Evolutionary conservation across 2,329 filamentous ascomycete genomes (phyloP).

Genomic region (Beauveria brongniartii): DNA sequence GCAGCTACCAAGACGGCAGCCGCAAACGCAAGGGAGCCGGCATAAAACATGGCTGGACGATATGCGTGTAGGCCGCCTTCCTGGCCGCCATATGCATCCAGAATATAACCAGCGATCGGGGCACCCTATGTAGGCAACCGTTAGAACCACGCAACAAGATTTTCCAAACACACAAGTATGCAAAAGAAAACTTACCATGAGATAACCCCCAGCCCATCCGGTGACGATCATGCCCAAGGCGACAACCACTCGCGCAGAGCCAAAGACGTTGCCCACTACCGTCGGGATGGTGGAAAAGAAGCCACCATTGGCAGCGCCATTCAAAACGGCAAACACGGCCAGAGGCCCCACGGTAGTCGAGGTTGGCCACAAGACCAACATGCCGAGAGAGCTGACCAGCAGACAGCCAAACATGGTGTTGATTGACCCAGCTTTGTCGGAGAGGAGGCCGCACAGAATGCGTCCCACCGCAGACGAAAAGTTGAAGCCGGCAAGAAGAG

Average conservation of each 20-base stretch:
- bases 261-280: conserved; percentile 51
- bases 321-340: conserved; percentile 46
- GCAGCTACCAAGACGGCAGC: conserved; percentile 34
- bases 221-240: conserved; percentile 56
- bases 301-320: conserved; percentile 49
- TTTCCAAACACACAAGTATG: neutral
- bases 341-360: conserved; percentile 43
- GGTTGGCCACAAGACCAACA: conserved; percentile 51
- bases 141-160: neutral
- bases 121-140: conserved; percentile 30
- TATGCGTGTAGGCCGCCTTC: conserved; percentile 43
- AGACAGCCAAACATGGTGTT: conserved; percentile 44
- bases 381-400: conserved; percentile 42
- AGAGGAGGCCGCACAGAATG: conserved; percentile 41
- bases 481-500: conserved; percentile 50
- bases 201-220: conserved; percentile 52
- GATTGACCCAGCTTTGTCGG: conserved; percentile 43
- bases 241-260: conserved; percentile 43
- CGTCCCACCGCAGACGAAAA: conserved; percentile 48
- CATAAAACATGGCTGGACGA: conserved; percentile 54
- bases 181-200: conserved; percentile 37
- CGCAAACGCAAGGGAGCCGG: conserved; percentile 42
- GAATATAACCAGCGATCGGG: conserved; percentile 52
- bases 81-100: conserved; percentile 46
- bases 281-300: conserved; percentile 56